Percentiles rank a stretch among this genome's conserved stretches.
phyloP scores from a whole-genome alignment of 2,329 filamentous ascomycete species.

The Colletotrichum sp. region DNA sequence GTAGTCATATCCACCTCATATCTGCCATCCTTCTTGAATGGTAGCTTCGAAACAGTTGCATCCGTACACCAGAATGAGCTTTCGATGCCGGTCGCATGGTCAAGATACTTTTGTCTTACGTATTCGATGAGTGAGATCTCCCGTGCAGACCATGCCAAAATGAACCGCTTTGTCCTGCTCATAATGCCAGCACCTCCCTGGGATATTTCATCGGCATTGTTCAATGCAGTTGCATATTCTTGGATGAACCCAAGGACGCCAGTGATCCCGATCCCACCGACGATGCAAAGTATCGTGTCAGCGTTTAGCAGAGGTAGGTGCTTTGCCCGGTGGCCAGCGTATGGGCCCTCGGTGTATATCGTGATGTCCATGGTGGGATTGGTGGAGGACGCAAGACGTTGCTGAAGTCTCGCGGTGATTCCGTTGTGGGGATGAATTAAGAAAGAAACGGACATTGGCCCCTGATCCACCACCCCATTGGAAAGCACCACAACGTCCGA shows the following conservation, averaged over 20 bases:
- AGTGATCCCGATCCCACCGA: conserved; percentile 36
- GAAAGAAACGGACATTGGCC: not conserved
- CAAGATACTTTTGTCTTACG: conserved; percentile 9
- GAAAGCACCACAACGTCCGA: not conserved
- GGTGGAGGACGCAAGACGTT: not conserved
- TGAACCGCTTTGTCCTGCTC: conserved; percentile 3
- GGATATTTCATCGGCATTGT: not conserved
- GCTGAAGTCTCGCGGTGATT: not conserved
- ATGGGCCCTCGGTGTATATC: not conserved
- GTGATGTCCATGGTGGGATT: not conserved
- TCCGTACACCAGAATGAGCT: conserved; percentile 23
- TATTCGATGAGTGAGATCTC: conserved; percentile 17
- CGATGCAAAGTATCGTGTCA: conserved; percentile 34
- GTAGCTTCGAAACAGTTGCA: conserved; percentile 22
- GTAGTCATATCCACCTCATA: not conserved
- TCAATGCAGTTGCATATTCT: not conserved
- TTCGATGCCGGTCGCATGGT: conserved; percentile 11
- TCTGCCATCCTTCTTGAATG: conserved; percentile 18
- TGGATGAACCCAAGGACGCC: conserved; percentile 30
- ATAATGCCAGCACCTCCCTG: not conserved
- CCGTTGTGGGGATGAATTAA: not conserved
- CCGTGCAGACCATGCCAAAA: conserved; percentile 30
- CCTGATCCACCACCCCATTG: not conserved
- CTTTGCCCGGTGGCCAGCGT: not conserved
- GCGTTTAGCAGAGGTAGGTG: not conserved